A percentile compares a stretch with the other conserved stretches of the same genome.
Evolutionary conservation across 805 yeast species (phyloP).

Genomic region (Dipodascus albidus): DNA sequence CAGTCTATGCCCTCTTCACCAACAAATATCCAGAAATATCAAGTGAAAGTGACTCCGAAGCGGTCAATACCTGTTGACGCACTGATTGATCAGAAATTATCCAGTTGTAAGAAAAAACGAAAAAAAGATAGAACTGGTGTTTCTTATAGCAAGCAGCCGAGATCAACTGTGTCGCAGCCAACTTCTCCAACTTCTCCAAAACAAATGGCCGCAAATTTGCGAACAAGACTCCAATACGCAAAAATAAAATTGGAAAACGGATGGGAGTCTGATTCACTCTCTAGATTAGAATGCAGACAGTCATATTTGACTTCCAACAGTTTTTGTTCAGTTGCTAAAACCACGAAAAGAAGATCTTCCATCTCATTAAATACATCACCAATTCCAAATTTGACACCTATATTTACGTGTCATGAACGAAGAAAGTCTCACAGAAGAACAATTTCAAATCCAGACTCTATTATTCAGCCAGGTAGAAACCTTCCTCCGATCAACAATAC

Average conservation of each 20-base stretch:
- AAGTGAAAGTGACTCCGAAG: background rate
- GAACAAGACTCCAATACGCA: constrained; percentile 11
- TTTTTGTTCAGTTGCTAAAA: background rate
- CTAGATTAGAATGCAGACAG: background rate
- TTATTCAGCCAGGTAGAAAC: background rate
- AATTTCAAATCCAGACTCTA: background rate
- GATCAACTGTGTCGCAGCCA: background rate
- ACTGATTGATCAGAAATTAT: background rate
- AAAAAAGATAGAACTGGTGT: background rate
- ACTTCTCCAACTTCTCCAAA: background rate
- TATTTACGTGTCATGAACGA: background rate
- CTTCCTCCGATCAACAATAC: background rate
- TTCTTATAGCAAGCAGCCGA: background rate
- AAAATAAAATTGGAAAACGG: constrained; percentile 11
- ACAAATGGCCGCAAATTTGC: constrained; percentile 29
- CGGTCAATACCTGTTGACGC: background rate
- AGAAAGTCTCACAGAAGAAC: background rate
- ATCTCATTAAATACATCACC: background rate
- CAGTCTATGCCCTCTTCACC: background rate
- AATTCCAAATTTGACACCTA: background rate
- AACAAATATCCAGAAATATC: background rate
- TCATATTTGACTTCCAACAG: background rate
- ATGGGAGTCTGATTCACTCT: constrained; percentile 10
- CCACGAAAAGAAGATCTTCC: background rate
- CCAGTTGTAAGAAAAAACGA: background rate